A percentile compares a stretch with the other conserved stretches of the same genome.
Conservation (phyloP, 148 eudicot species). For the Camellia japonica region DNA sequence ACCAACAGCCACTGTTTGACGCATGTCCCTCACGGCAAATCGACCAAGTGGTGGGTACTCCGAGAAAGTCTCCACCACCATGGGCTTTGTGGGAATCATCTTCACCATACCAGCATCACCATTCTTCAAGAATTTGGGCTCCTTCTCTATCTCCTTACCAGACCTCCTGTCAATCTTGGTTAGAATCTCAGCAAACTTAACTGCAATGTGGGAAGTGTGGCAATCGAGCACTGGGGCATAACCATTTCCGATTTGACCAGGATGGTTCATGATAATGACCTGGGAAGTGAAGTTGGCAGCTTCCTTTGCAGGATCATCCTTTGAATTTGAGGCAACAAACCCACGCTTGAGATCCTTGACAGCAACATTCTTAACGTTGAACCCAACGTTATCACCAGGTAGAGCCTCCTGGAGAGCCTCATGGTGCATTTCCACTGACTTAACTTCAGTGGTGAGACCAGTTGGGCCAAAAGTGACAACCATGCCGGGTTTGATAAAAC, state of each 20-base stretch:
- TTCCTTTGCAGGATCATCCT: constrained; percentile 35
- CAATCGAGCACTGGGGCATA: constrained; percentile 36
- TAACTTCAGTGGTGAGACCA: constrained; percentile 35
- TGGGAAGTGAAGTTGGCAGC: constrained; percentile 36
- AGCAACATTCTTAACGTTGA: constrained; percentile 35
- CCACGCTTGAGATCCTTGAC: constrained; percentile 42
- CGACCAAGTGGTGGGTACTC: constrained; percentile 34
- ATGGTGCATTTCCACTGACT: constrained; percentile 42
- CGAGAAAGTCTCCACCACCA: constrained; percentile 38
- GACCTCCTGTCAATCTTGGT: constrained; percentile 40
- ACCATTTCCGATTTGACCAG: constrained; percentile 33
- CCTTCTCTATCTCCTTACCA: constrained; percentile 37
- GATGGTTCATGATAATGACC: constrained; percentile 37
- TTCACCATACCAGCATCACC: constrained; percentile 34
- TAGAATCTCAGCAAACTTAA: constrained; percentile 31
- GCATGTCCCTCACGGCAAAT: constrained; percentile 37
- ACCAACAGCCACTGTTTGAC: constrained; percentile 38
- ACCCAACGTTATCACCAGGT: constrained; percentile 35
- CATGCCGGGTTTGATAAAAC: constrained; percentile 28
- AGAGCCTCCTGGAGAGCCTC: constrained; percentile 35
- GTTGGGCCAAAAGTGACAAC: constrained; percentile 33
- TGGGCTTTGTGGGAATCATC: constrained; percentile 37
- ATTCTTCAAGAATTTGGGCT: constrained; percentile 36
- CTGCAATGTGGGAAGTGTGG: constrained; percentile 38
- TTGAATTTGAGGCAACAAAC: constrained; percentile 32